Conservation (phyloP, 495 filamentous ascomycete species). For the Penicillium simplicissimum region DNA sequence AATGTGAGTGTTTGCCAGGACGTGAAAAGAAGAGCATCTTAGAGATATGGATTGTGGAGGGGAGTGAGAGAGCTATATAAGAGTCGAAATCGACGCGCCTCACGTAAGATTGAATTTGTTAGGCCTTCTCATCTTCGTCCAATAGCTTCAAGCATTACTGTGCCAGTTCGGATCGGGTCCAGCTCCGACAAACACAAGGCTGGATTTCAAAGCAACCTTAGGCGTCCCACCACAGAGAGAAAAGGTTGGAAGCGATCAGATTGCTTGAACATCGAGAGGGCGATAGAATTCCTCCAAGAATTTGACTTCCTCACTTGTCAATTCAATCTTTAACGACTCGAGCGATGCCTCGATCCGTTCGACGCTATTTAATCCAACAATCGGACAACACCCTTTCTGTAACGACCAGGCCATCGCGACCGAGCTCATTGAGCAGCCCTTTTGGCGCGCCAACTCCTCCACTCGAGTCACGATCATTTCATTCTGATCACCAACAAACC, state of each 20-base stretch:
- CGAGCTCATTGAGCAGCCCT: slow-evolving; percentile 56
- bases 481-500: slow-evolving; percentile 29
- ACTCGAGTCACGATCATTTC: slow-evolving; percentile 55
- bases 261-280: slow-evolving; percentile 29
- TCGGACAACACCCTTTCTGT: slow-evolving; percentile 49
- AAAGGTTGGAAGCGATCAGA: neutral
- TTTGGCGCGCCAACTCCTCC: slow-evolving; percentile 58
- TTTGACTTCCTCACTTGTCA: slow-evolving; percentile 57
- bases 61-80: neutral
- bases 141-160: no score
- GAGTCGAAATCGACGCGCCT: neutral
- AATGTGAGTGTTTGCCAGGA: no score
- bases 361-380: slow-evolving; percentile 60
- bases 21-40: no score
- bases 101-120: neutral
- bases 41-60: neutral
- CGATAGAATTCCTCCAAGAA: slow-evolving; percentile 63
- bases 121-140: no score
- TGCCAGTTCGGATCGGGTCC: neutral
- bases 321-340: slow-evolving; percentile 42
- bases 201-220: neutral
- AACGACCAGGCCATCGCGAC: slow-evolving; percentile 65
- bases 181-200: neutral
- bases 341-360: slow-evolving; percentile 58
- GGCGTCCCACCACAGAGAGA: neutral